phyloP scores from a whole-genome alignment of 1,284 basidiomycete genomes.

The Chiua sp. region DNA sequence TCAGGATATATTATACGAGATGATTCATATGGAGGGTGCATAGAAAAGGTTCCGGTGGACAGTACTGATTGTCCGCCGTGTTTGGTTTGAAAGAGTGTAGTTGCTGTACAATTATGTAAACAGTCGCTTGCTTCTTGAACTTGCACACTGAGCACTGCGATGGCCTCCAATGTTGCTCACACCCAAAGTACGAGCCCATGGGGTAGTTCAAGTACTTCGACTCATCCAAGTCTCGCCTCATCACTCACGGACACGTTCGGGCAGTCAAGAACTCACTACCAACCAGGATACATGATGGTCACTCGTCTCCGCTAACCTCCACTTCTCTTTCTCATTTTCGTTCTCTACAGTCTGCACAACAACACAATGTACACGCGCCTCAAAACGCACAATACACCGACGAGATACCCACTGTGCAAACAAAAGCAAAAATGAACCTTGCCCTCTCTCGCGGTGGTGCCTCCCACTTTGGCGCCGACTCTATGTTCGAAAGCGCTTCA shows the following conservation, averaged over 20 bases:
- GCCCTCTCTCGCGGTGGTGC: slow-evolving; percentile 63
- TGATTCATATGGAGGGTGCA: too few relatives aligned
- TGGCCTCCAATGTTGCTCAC: slow-evolving; percentile 32
- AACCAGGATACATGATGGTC: slow-evolving; percentile 78
- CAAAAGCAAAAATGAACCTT: slow-evolving; percentile 78
- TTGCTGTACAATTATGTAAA: too few relatives aligned
- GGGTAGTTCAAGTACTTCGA: slow-evolving; percentile 30
- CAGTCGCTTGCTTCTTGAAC: background rate
- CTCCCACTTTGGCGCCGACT: slow-evolving; percentile 76
- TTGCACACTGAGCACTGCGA: slow-evolving; percentile 2
- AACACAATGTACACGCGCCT: slow-evolving; percentile 59
- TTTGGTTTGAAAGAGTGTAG: too few relatives aligned
- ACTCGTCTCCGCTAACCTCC: slow-evolving; percentile 10
- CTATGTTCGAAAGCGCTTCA: slow-evolving; percentile 78
- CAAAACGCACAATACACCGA: slow-evolving; percentile 66
- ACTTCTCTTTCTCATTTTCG: slow-evolving; percentile 2
- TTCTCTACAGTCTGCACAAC: slow-evolving; percentile 57
- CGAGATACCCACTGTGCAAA: slow-evolving; percentile 71
- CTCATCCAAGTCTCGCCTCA: slow-evolving; percentile 24
- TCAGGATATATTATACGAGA: too few relatives aligned
- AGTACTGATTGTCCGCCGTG: too few relatives aligned
- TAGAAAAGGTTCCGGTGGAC: too few relatives aligned
- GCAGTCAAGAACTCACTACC: slow-evolving; percentile 74
- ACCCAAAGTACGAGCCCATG: slow-evolving; percentile 29
- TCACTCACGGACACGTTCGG: slow-evolving; percentile 58